Conservation (phyloP, 2,329 filamentous ascomycete species). For the Furcasterigmium sp. region DNA sequence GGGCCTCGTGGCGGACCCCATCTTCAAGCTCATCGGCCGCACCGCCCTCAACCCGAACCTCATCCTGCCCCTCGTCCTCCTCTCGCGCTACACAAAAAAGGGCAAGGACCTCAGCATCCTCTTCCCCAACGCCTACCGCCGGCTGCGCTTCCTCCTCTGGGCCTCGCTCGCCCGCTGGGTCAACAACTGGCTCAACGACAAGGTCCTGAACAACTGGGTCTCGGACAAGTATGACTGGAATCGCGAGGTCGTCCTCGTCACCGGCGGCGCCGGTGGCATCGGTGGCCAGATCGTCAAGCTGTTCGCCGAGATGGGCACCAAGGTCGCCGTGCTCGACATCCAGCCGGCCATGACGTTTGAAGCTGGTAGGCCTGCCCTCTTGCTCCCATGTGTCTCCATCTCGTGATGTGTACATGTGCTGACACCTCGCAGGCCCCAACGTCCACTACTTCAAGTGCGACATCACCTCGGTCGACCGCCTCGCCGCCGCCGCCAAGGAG, state of each 20-base stretch:
- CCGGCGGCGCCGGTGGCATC: slow-evolving; percentile 71
- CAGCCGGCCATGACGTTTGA: slow-evolving; percentile 50
- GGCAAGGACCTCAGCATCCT: slow-evolving; percentile 50
- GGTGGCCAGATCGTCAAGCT: slow-evolving; percentile 60
- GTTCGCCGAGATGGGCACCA: slow-evolving; percentile 59
- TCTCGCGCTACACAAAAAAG: slow-evolving; percentile 57
- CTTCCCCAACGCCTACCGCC: slow-evolving; percentile 44
- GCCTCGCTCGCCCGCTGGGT: slow-evolving; percentile 44
- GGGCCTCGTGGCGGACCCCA: slow-evolving; percentile 55
- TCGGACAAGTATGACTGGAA: slow-evolving; percentile 58
- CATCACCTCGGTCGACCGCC: slow-evolving; percentile 52
- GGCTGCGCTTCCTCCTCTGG: slow-evolving; percentile 47
- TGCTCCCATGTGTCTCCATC: not conserved
- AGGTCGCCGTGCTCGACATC: slow-evolving; percentile 68
- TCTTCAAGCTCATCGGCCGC: slow-evolving; percentile 50
- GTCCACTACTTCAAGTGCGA: slow-evolving; percentile 69
- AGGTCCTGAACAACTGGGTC: slow-evolving; percentile 43
- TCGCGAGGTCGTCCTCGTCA: slow-evolving; percentile 66
- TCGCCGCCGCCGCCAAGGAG: slow-evolving; percentile 43
- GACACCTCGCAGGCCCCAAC: slow-evolving; percentile 28
- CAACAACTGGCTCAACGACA: slow-evolving; percentile 45
- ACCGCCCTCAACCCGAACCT: slow-evolving; percentile 62
- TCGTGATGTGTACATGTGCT: no score
- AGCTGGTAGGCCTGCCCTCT: slow-evolving; percentile 29
- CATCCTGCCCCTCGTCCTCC: slow-evolving; percentile 57